Conservation (phyloP, 176 grass and related monocot species). For the Cymbopogon citratus region DNA sequence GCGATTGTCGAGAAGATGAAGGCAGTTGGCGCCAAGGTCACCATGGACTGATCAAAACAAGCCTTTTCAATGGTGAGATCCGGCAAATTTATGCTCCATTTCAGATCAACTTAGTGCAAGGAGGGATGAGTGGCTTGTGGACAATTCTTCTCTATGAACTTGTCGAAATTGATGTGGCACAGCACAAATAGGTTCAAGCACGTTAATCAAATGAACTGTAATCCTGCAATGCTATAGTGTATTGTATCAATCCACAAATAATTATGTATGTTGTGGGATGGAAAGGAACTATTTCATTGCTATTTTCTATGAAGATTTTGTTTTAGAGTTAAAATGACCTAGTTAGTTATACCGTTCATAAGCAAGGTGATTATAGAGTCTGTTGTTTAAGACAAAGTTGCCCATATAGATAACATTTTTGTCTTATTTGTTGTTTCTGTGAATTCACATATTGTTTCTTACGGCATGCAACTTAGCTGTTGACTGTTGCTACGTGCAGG, state of each 20-base stretch:
- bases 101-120: neutral
- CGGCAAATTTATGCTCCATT: neutral
- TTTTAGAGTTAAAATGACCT: neutral
- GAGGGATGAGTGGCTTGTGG: neutral
- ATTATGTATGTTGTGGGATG: neutral
- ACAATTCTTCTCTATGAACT: neutral
- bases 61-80: constrained; percentile 23
- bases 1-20: constrained; percentile 89
- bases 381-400: neutral
- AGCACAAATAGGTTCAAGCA: neutral
- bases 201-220: neutral
- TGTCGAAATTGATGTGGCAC: neutral
- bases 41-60: constrained; percentile 55
- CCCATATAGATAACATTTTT: neutral
- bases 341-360: neutral
- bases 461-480: neutral
- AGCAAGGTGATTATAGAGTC: too few relatives aligned
- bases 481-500: neutral
- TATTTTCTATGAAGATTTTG: neutral
- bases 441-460: neutral
- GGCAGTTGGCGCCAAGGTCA: constrained; percentile 69
- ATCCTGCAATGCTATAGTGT: neutral
- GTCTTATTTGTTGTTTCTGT: neutral
- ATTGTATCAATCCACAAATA: neutral
- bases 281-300: neutral